Percentiles rank a stretch among this genome's conserved stretches.
phyloP scores from a whole-genome alignment of 2,329 filamentous ascomycete genomes.

The Rhexocercosporidium sp. region DNA sequence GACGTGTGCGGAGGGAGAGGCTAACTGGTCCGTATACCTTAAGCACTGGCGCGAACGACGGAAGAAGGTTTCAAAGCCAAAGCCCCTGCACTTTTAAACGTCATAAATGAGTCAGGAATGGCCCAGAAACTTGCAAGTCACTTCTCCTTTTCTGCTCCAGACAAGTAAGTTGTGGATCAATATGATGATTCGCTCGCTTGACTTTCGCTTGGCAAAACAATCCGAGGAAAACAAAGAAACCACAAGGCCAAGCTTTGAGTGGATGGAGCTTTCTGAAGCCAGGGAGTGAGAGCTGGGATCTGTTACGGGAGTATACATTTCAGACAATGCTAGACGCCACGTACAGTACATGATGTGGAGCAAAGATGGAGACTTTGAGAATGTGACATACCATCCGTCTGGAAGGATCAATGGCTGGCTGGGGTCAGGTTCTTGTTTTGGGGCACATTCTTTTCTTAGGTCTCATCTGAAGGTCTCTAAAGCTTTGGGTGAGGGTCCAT shows the following conservation, averaged over 20 bases:
- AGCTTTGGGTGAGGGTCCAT: background rate
- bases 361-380: background rate
- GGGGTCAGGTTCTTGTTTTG: background rate
- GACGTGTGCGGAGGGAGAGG: conserved; percentile 60
- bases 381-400: background rate
- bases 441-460: background rate
- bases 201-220: conserved; percentile 42
- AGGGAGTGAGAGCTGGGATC: background rate
- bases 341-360: background rate
- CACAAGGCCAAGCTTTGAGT: conserved; percentile 24
- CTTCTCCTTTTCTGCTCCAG: background rate
- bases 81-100: conserved; percentile 58
- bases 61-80: conserved; percentile 53
- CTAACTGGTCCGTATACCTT: conserved; percentile 55
- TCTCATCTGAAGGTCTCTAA: background rate
- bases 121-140: conserved; percentile 46
- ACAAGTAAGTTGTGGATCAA: background rate
- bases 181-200: conserved; percentile 24
- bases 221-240: conserved; percentile 38
- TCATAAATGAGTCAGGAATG: conserved; percentile 58
- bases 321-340: conserved; percentile 8
- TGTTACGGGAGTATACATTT: conserved; percentile 3
- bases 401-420: background rate
- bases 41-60: conserved; percentile 56
- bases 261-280: background rate